Evolutionary conservation across 2,329 filamentous ascomycete species (phyloP), one percentile per base, ranked within the genome.

Genomic region (Claviceps sorghi): DNA sequence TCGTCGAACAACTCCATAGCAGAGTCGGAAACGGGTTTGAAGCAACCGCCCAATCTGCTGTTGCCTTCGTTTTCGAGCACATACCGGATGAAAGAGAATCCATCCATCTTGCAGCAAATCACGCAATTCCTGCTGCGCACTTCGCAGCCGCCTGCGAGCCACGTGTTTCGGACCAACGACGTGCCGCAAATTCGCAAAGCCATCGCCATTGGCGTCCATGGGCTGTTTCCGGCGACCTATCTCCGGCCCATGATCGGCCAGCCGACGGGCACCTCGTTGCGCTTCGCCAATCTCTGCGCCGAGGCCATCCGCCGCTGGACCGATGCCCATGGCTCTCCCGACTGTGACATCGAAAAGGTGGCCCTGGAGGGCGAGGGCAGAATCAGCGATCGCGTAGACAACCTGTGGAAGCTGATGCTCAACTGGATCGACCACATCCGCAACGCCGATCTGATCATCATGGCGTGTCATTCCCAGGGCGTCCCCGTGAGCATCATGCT

Each of bases 401-500:
- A 94, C 41, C 71, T 98, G 7, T 98, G 93, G 93, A 95, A 91
- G 67, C 75, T 97, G 10, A 74, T 98, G 52, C 75, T 96, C 30
- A 96, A 96, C 65, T 95, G 89, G 88, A 87, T 96, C 57, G 88
- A 95, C 40, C 84, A 91, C 57, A 85, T 98, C 34, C 82, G 87
- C 50, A 79, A 78, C 51, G 90, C 93, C 0, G 93, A 98, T 67
- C 83, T 97, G 55, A 83, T 98, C 43, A 68, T 98, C 41, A 72
- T 98, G n/a, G 88, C 88, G 2, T 95, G 89, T 55, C 93, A 98
- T 66, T 95, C 88, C 2, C 93, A 98, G 66, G 93, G 93, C 22
- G 93, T 97, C 0, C 93, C 93, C 0, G 93, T 98, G 0, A 84
- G 86, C 6, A 78, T 95, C 54, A 96, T 96, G 82, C 75, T 98